phyloP scores from a whole-genome alignment of 495 filamentous ascomycete species.

The Penicillium steckii region DNA sequence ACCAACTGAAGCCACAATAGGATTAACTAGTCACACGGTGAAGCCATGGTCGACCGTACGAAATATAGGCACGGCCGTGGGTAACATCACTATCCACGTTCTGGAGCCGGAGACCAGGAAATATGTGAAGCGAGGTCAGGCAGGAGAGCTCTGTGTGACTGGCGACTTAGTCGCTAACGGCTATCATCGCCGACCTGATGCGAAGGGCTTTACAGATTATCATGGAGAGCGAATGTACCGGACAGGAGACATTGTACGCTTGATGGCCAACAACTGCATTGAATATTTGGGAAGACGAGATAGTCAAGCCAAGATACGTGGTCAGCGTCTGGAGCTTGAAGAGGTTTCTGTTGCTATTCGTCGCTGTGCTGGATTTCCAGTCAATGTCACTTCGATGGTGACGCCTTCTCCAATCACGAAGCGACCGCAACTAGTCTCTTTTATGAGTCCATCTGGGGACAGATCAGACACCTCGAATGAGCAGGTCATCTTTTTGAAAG shows the following conservation, averaged over 20 bases:
- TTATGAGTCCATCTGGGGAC: conserved; percentile 10
- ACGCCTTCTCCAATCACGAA: conserved; percentile 17
- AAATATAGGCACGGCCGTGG: conserved; percentile 1
- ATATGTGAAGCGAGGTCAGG: conserved; percentile 63
- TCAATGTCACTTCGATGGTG: conserved; percentile 23
- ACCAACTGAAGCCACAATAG: conserved; percentile 80
- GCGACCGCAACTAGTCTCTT: conserved; percentile 23
- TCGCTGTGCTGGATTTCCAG: conserved; percentile 23
- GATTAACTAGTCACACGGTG: conserved; percentile 66
- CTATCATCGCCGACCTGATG: conserved; percentile 66
- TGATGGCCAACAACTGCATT: conserved; percentile 13
- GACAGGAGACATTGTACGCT: conserved; percentile 15
- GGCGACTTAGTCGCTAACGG: conserved; percentile 77
- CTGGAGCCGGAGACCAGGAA: conserved; percentile 55
- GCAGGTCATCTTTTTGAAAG: neutral
- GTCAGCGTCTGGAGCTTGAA: conserved; percentile 37
- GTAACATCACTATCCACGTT: conserved; percentile 58
- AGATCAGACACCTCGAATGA: neutral
- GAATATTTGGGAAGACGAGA: conserved; percentile 9
- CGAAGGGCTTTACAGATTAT: conserved; percentile 23
- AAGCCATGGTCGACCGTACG: conserved; percentile 50
- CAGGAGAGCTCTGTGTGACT: conserved; percentile 78
- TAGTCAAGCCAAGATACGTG: conserved; percentile 28
- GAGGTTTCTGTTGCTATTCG: conserved; percentile 29
- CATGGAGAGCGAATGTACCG: conserved; percentile 12